Base-by-base conservation (phyloP, 371 early-diverging fungal species). In the Mortierella sp. region DNA sequence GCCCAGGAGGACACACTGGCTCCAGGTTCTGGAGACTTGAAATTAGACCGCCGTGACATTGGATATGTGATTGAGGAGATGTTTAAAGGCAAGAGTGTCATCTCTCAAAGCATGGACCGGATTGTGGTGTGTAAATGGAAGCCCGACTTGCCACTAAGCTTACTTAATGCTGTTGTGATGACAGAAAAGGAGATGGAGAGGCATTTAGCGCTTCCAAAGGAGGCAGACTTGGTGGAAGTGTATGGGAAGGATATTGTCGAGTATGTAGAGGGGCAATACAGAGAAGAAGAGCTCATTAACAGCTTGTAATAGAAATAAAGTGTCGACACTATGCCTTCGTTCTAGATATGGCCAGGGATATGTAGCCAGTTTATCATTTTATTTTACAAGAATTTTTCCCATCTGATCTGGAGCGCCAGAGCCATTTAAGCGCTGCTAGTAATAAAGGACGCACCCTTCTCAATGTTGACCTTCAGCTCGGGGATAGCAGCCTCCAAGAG, bases 381-480 rank as follows among this genome's bases (percentile, higher is more conserved):
- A 53, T 53, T 53, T 53, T 53, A 53, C 53, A 53, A 53, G 26
- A 12, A 12, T 26, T 53, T 3, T 6, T 40, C 40, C 40, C 6
- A 40, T 9, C 9, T 13, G 6, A 13, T 40, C 6, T 40, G 13
- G 13, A 53, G 26, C 12, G 53, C 2, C 6, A 15, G 15, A 45
- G 6, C 15, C 19, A 19, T 0, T 56, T 68, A 63, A 26, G 71
- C 59, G 31, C 61, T 40, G 34, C 54, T 43, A 3, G 75, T 86
- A 66, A 90, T 84, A 65, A 92, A 92, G 45, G 76, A 58, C 49
- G 85, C 73, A 19, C 93, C 93, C 85, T 90, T 92, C 49, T 72
- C 75, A 61, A 97, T 96, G 88, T 93, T 96, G 69, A 81, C 83
- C 86, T 92, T 92, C 66, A 97, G 90, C 79, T 96, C 96, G 53